Conservation (phyloP, 257 asterid species). For the Verbascum thapsus region DNA sequence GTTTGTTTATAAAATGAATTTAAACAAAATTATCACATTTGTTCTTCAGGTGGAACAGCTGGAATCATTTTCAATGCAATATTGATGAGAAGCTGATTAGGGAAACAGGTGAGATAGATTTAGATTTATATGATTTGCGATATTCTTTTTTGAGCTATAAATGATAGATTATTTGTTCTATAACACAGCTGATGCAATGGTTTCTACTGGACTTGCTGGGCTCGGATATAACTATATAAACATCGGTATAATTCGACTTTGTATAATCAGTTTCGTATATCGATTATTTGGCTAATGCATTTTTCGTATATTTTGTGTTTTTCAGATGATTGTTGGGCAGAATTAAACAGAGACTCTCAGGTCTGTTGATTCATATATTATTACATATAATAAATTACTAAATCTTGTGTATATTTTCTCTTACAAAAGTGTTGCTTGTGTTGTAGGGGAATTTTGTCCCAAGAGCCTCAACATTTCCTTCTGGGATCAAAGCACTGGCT, state of each 20-base stretch:
- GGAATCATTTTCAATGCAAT: constrained; percentile 84
- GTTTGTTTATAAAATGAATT: neutral
- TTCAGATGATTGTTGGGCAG: constrained; percentile 99
- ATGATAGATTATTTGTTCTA: too few species aligned
- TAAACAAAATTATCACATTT: neutral
- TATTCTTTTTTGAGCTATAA: too few species aligned
- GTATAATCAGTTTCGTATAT: neutral
- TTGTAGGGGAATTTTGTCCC: constrained; percentile 76
- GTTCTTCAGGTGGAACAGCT: constrained; percentile 85
- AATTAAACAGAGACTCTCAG: constrained; percentile 68
- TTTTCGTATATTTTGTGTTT: neutral
- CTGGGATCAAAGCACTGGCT: constrained; percentile 87
- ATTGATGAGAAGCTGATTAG: constrained; percentile 70
- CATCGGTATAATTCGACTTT: constrained; percentile 43
- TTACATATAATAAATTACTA: too few species aligned
- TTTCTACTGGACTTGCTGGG: constrained; percentile 67
- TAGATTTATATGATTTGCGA: too few species aligned
- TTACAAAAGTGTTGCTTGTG: too few species aligned
- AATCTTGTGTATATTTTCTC: neutral
- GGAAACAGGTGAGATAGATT: constrained; percentile 74
- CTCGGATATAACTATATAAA: constrained; percentile 71
- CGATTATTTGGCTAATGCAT: neutral
- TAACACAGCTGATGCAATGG: constrained; percentile 90
- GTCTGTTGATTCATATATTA: too few species aligned
- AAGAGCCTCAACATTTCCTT: constrained; percentile 72